A percentile compares a stretch with the other conserved stretches of the same genome.
Conservation (phyloP, 371 early-diverging fungal genomes). For the Encephalitozoon intestinalis region DNA sequence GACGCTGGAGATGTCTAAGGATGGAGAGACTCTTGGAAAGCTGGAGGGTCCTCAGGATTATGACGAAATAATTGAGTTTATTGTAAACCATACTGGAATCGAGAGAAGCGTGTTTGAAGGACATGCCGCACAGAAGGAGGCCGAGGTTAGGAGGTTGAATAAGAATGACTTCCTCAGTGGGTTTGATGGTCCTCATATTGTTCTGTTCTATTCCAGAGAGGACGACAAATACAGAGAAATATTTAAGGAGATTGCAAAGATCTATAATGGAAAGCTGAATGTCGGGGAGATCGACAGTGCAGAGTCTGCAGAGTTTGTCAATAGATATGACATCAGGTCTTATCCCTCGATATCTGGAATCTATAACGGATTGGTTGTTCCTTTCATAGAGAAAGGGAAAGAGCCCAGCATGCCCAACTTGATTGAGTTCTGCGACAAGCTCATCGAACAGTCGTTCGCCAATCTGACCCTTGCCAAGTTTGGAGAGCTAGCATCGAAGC, state of each 20-base stretch:
- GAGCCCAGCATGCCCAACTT: conserved; percentile 12
- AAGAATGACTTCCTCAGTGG: conserved; percentile 58
- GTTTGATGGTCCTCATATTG: conserved; percentile 61
- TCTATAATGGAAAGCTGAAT: conserved; percentile 52
- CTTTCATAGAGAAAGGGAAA: conserved; percentile 34
- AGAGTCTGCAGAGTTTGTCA: conserved; percentile 49
- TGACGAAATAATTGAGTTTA: conserved; percentile 40
- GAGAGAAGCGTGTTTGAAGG: conserved; percentile 34
- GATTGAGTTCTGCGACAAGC: conserved; percentile 46
- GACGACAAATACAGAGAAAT: conserved; percentile 38
- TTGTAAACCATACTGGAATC: conserved; percentile 34
- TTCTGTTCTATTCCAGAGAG: conserved; percentile 56
- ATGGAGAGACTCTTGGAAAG: conserved; percentile 38
- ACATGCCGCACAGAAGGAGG: conserved; percentile 2
- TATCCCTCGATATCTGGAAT: conserved; percentile 59
- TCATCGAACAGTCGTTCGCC: conserved; percentile 57
- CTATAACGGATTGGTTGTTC: conserved; percentile 58
- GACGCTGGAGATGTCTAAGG: conserved; percentile 52
- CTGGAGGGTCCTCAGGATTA: conserved; percentile 39
- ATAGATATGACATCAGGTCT: conserved; percentile 53
- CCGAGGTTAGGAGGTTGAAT: not conserved
- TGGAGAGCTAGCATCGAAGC: conserved; percentile 4
- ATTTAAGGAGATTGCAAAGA: conserved; percentile 50
- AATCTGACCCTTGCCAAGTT: conserved; percentile 51
- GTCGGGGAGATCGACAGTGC: conserved; percentile 52